Evolutionary conservation across 2,329 filamentous ascomycete genomes (phyloP).

Genomic region (Arthroderma uncinatum): DNA sequence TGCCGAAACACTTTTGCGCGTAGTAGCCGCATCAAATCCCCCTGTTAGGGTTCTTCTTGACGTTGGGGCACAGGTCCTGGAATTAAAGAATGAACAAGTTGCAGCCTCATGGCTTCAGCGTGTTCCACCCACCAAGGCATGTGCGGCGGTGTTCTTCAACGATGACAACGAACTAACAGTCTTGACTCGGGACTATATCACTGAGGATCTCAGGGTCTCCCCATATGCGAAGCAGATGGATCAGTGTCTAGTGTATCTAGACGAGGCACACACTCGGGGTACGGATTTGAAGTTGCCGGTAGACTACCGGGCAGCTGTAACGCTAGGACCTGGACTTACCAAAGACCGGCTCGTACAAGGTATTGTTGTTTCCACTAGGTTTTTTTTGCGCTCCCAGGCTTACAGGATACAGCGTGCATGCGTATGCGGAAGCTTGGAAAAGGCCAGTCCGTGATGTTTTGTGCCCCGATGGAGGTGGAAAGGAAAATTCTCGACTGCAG

Average conservation of each 20-base stretch:
- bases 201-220: conserved; percentile 42
- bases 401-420: conserved; percentile 46
- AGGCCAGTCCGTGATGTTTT: conserved; percentile 53
- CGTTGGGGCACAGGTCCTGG: conserved; percentile 55
- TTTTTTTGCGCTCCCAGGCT: conserved; percentile 1
- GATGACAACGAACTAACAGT: conserved; percentile 11
- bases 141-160: conserved; percentile 46
- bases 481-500: conserved; percentile 36
- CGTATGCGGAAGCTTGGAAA: conserved; percentile 55
- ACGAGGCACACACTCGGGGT: conserved; percentile 59
- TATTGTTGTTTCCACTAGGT: conserved; percentile 35
- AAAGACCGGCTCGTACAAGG: conserved; percentile 62
- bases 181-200: conserved; percentile 7
- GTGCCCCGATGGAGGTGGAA: conserved; percentile 47
- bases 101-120: conserved; percentile 40
- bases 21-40: conserved; percentile 30
- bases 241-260: conserved; percentile 54
- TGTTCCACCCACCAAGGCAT: conserved; percentile 14
- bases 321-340: conserved; percentile 51
- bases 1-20: conserved; percentile 35
- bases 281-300: conserved; percentile 54
- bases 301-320: conserved; percentile 53
- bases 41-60: conserved; percentile 50
- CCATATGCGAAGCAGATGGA: conserved; percentile 48
- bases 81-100: conserved; percentile 45